Evolutionary conservation across 305 asterid species (phyloP), one percentile per base, ranked within the genome.

Genomic region (Fraxinus paxiana): DNA sequence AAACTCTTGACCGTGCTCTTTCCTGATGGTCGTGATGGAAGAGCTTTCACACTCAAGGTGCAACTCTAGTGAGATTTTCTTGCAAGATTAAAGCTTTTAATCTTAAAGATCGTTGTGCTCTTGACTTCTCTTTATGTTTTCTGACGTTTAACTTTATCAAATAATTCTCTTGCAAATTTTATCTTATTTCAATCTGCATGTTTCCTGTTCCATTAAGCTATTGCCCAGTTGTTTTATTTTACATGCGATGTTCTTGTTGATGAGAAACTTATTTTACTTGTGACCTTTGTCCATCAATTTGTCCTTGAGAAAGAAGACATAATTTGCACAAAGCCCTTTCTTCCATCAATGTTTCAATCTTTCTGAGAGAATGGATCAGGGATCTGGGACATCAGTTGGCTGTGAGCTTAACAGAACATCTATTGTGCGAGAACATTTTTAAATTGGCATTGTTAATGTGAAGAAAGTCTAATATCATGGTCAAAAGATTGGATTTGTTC

Each of bases 11-110:
- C 99, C 6, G 98, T 96, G 82, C 94, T 91, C 84, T 96, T 96
- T 87, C 90, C 95, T 73, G 97, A 96, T 84, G 97, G 98, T 54
- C 97, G 97, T 72, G 99, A 94, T 88, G 99, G 99, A 37, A 91
- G 99, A 82, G 93, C 98, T 77, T 94, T 94, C 87, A 96, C 99
- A 37, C 97, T 96, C 81, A 96, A 96, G 99, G 99, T 96, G 87
- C 83, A 79, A 63, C 77, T 74, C 37, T 79, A 51, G 82, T 77
- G 75, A 75, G 12, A 77, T 24, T 85, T 80, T 48, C 75, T 35
- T 41, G 73, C 13, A 0, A 41, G 51, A 34, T 70, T 80, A 81
- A 70, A 65, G 48, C 63, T 73, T 79, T 63, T 51, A 80, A 79
- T 30, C 30, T 56, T 78, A 79, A 38, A 26, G 51, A 28, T 78